Evolutionary conservation across 2,329 filamentous ascomycete genomes (phyloP).

Genomic region (Aspergillus pseudotamarii): DNA sequence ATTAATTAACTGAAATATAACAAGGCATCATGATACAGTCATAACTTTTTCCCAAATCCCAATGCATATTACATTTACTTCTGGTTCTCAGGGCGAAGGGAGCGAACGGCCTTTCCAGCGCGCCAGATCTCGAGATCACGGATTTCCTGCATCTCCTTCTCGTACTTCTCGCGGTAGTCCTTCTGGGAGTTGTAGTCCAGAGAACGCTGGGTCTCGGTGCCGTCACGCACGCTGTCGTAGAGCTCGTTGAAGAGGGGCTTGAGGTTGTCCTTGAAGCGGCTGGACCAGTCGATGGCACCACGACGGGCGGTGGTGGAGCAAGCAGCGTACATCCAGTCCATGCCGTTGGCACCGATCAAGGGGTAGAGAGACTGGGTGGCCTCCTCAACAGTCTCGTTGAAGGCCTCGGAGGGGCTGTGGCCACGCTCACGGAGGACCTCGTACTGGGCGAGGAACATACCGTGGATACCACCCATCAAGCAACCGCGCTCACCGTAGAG

Average conservation of each 20-base stretch:
- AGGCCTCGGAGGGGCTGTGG: constrained; percentile 96
- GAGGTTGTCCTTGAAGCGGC: constrained; percentile 94
- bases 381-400: constrained; percentile 99
- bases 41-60: constrained; percentile 36
- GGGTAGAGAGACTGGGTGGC: constrained; percentile 98
- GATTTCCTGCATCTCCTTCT: constrained; percentile 99
- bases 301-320: constrained; percentile 98
- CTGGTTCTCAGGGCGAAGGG: constrained; percentile 85
- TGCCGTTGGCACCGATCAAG: constrained; percentile 93
- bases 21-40: constrained; percentile 39
- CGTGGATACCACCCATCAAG: constrained; percentile 99
- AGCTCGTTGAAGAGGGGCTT: constrained; percentile 99
- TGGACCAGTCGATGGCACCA: constrained; percentile 98
- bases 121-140: constrained; percentile 98
- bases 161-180: constrained; percentile 96
- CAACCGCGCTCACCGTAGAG: constrained; percentile 99
- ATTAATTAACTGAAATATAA: constrained; percentile 24
- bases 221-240: constrained; percentile 89
- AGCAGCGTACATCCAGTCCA: constrained; percentile 99
- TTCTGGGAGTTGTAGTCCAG: constrained; percentile 95
- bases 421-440: constrained; percentile 98
- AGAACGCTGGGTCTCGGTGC: constrained; percentile 92
- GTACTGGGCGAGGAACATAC: constrained; percentile 99
- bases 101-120: constrained; percentile 92
- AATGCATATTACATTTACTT: constrained; percentile 57